Evolutionary conservation across 2,329 filamentous ascomycete species (phyloP), one percentile per base, ranked within the genome.

Genomic region (Dactylellina sp.): DNA sequence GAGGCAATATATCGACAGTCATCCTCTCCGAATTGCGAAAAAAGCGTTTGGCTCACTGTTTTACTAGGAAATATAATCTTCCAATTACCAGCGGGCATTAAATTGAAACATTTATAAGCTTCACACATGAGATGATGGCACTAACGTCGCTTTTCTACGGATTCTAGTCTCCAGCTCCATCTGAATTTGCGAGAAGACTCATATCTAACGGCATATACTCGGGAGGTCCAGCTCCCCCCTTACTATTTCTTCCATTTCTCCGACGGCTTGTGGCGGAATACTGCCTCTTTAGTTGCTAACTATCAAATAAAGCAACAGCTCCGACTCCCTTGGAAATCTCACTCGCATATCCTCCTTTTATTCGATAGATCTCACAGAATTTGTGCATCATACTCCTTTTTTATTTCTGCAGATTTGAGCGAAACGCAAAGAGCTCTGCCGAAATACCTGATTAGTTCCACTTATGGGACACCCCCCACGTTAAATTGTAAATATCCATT

Each of bases 101-200:
- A 25, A 37, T 49, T 44, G 68, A 59, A 59, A 64, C 53, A 22
- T 16, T 20, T 25, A 52, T 53, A 50, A n/a, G n/a, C n/a, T 35
- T 25, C 52, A 39, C 20, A 55, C 44, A 64, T 60, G 53, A 60
- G 35, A 65, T 72, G 68, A 64, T 50, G 22, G 37, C 32, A 18
- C 66, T 28, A 28, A 25, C 35, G 18, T 72, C 68, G 68, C 68
- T 72, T 72, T 72, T 52, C 56, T 60, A 65, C 68, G 68, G 68
- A 61, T 72, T 50, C 59, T n/a, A 52, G 37, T 14, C 18, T 22
- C 16, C 16, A 44, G 59, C n/a, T 25, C 32, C 16, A 59, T 37
- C 25, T 20, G 20, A 64, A 60, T 72, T 72, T 65, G 68, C 68
- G 60, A 72, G 57, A 55, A 24, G 46, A 52, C 59, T 42, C 47